These are phyloP conservation scores for Thermoascus crustaceus DNA, from an alignment of 2,329 filamentous ascomycete genomes.

Conservation along the genomic window DNA sequence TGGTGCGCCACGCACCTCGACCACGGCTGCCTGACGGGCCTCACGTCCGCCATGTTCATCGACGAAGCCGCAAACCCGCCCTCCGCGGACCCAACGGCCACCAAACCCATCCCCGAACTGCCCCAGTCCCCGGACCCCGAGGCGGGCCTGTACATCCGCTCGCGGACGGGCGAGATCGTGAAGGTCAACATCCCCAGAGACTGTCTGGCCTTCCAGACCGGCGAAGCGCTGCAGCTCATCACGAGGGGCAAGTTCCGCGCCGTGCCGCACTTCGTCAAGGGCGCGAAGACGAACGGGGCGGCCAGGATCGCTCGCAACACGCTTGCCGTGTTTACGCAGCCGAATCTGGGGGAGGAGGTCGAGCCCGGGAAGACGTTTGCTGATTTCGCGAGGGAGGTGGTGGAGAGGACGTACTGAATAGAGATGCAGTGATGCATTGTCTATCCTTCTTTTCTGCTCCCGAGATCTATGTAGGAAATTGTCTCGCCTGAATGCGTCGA, in stretches of 20 bases:
- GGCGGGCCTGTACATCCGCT: constrained; percentile 90
- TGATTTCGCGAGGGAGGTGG: constrained; percentile 69
- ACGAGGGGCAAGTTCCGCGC: constrained; percentile 87
- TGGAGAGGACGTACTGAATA: constrained; percentile 59
- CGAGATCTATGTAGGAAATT: no score
- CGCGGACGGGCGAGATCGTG: constrained; percentile 69
- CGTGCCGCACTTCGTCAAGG: constrained; percentile 90
- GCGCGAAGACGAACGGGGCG: constrained; percentile 51
- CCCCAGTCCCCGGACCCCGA: constrained; percentile 68
- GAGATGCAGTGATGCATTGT: neutral
- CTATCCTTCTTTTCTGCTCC: no score
- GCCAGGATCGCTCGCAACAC: constrained; percentile 69
- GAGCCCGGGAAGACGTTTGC: constrained; percentile 66
- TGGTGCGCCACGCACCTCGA: constrained; percentile 80
- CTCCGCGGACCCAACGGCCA: constrained; percentile 26
- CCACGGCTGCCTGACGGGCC: constrained; percentile 85
- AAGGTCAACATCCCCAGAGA: constrained; percentile 88
- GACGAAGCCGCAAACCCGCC: constrained; percentile 54
- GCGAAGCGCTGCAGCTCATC: constrained; percentile 83
- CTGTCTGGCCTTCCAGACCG: constrained; percentile 92
- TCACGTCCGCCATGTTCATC: constrained; percentile 94
- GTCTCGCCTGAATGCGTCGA: no score
- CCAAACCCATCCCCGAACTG: constrained; percentile 56
- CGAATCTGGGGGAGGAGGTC: constrained; percentile 69
- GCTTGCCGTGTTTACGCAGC: constrained; percentile 92